These are phyloP conservation scores for Xerocomus potaroensis DNA, from an alignment of 768 basidiomycete genomes.

Conservation along the genomic window DNA sequence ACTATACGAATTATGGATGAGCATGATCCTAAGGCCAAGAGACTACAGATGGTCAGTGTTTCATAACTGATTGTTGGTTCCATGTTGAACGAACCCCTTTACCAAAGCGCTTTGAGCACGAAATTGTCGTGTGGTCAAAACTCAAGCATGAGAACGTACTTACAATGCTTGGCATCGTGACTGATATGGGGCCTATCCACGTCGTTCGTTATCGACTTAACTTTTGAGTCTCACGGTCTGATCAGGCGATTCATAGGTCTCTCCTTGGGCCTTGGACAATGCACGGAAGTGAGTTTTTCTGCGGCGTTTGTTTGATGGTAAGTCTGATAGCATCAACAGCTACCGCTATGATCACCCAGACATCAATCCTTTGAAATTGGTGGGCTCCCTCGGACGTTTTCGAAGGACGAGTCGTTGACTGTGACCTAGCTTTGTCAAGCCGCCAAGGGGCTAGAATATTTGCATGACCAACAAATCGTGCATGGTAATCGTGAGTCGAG, in stretches of 20 bases:
- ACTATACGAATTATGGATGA: slow-evolving; percentile 45
- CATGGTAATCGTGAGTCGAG: slow-evolving; percentile 57
- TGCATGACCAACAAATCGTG: slow-evolving; percentile 48
- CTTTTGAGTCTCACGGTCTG: neutral
- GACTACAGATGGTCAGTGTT: slow-evolving; percentile 33
- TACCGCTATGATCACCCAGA: slow-evolving; percentile 36
- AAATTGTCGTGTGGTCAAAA: slow-evolving; percentile 51
- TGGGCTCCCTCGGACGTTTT: slow-evolving; percentile 16
- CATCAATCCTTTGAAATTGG: slow-evolving; percentile 41
- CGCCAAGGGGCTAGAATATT: slow-evolving; percentile 52
- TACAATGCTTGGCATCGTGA: slow-evolving; percentile 54
- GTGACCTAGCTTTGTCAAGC: slow-evolving; percentile 45
- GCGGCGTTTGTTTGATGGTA: neutral
- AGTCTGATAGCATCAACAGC: slow-evolving; percentile 24
- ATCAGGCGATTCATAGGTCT: slow-evolving; percentile 38
- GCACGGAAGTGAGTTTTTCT: slow-evolving; percentile 41
- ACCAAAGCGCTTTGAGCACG: slow-evolving; percentile 50
- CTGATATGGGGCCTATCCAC: slow-evolving; percentile 48
- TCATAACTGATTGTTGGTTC: neutral
- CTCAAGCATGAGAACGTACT: slow-evolving; percentile 44
- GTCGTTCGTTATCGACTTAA: slow-evolving; percentile 32
- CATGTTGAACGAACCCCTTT: neutral
- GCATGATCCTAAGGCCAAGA: slow-evolving; percentile 39
- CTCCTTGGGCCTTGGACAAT: slow-evolving; percentile 60
- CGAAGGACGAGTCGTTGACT: neutral